These are phyloP conservation scores for Fonsecaea pugnacius DNA, from an alignment of 2,329 filamentous ascomycete species.

Conservation along the genomic window DNA sequence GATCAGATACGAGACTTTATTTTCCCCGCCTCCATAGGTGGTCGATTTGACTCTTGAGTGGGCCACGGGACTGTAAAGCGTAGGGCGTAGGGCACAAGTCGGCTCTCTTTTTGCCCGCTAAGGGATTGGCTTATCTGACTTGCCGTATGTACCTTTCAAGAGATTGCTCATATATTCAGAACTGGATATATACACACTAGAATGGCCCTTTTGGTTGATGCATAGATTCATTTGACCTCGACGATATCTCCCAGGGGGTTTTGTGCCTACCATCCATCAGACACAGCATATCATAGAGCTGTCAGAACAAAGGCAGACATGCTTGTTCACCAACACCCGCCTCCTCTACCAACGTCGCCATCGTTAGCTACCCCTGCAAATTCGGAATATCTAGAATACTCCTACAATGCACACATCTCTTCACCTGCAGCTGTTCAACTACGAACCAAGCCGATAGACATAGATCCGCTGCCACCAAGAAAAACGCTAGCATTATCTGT, in stretches of 20 bases:
- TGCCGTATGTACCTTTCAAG: background rate
- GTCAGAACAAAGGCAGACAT: background rate
- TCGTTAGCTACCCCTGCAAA: background rate
- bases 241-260: background rate
- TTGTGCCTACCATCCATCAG: background rate
- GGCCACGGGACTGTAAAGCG: conserved; percentile 1
- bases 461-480: background rate
- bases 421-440: conserved; percentile 22
- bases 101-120: background rate
- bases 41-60: conserved; percentile 1
- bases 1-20: background rate
- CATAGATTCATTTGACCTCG: background rate
- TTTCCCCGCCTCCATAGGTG: background rate
- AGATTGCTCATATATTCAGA: background rate
- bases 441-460: conserved; percentile 4
- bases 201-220: background rate
- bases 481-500: conserved; percentile 16
- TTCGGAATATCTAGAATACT: conserved; percentile 9
- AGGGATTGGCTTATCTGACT: background rate
- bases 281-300: background rate
- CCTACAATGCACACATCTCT: conserved; percentile 27
- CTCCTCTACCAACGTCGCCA: conserved; percentile 12
- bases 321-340: conserved; percentile 14
- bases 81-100: background rate
- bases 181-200: background rate